phyloP scores from a whole-genome alignment of 2,329 filamentous ascomycete species.

The Cladosporium sp. region DNA sequence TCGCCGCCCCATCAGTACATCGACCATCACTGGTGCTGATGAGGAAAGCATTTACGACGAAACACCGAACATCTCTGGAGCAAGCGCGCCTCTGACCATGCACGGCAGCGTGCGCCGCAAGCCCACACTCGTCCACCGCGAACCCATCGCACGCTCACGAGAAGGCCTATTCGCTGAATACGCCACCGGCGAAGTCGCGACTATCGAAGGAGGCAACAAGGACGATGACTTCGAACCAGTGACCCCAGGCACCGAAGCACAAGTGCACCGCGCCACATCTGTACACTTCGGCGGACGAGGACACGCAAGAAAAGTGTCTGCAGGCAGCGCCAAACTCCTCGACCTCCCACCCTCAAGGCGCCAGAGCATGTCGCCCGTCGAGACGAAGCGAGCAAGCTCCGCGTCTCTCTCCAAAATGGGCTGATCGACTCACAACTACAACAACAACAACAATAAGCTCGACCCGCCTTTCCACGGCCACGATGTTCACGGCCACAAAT shows the following conservation, averaged over 20 bases:
- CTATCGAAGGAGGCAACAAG: slow-evolving; percentile 15
- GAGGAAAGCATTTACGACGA: slow-evolving; percentile 30
- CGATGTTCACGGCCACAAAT: slow-evolving; percentile 1
- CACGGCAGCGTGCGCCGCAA: slow-evolving; percentile 58
- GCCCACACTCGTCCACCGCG: slow-evolving; percentile 65
- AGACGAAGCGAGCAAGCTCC: slow-evolving; percentile 12
- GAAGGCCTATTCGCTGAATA: slow-evolving; percentile 62
- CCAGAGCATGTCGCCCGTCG: slow-evolving; percentile 7
- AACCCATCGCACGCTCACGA: slow-evolving; percentile 60
- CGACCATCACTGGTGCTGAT: slow-evolving; percentile 42
- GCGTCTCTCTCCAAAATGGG: slow-evolving; percentile 15
- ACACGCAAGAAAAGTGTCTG: slow-evolving; percentile 72
- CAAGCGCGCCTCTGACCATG: slow-evolving; percentile 29
- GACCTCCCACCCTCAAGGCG: slow-evolving; percentile 52
- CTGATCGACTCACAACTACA: not conserved
- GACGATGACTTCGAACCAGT: slow-evolving; percentile 28
- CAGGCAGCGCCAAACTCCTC: slow-evolving; percentile 74
- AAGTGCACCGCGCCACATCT: slow-evolving; percentile 68
- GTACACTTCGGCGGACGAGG: slow-evolving; percentile 63
- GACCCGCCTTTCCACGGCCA: not conserved
- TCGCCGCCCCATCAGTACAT: slow-evolving; percentile 1
- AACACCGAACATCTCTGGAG: slow-evolving; percentile 21
- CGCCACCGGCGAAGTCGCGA: slow-evolving; percentile 39
- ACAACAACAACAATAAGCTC: not conserved
- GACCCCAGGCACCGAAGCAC: slow-evolving; percentile 27